Evolutionary conservation across 2,329 filamentous ascomycete species (phyloP).

Genomic region (Sclerotinia sclerotiorum): DNA sequence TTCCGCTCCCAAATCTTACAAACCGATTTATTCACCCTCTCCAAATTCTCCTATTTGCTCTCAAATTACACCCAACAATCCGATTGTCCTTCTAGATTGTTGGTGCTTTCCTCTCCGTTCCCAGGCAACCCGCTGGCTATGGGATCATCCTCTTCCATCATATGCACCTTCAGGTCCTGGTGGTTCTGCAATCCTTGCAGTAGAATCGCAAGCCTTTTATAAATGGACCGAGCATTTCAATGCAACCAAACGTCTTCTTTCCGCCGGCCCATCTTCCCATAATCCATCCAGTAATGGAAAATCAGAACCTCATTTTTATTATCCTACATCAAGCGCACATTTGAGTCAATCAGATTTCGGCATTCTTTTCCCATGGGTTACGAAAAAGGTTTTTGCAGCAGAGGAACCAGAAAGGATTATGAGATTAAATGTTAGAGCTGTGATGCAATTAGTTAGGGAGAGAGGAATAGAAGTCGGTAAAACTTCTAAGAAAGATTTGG

Average conservation of each 20-base stretch:
- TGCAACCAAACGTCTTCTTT: slow-evolving; percentile 65
- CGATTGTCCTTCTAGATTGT: slow-evolving; percentile 72
- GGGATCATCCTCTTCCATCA: slow-evolving; percentile 69
- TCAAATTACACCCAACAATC: slow-evolving; percentile 68
- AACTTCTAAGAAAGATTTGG: slow-evolving; percentile 48
- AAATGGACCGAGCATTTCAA: slow-evolving; percentile 75
- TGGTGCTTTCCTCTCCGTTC: slow-evolving; percentile 75
- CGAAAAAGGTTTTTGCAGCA: slow-evolving; percentile 56
- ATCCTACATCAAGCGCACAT: slow-evolving; percentile 71
- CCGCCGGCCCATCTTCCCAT: slow-evolving; percentile 52
- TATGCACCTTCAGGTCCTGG: slow-evolving; percentile 56
- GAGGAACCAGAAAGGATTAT: slow-evolving; percentile 59
- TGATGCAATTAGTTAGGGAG: slow-evolving; percentile 55
- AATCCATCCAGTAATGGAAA: slow-evolving; percentile 35
- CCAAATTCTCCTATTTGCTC: slow-evolving; percentile 54
- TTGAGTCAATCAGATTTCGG: slow-evolving; percentile 83
- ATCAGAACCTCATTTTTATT: slow-evolving; percentile 66
- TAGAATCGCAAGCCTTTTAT: slow-evolving; percentile 75
- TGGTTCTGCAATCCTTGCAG: slow-evolving; percentile 62
- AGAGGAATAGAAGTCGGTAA: slow-evolving; percentile 51
- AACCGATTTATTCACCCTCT: slow-evolving; percentile 61
- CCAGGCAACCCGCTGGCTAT: slow-evolving; percentile 61
- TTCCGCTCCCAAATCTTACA: slow-evolving; percentile 49
- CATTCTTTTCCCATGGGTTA: slow-evolving; percentile 73
- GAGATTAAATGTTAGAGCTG: slow-evolving; percentile 58